Base-by-base conservation (phyloP, 805 yeast species). In the Lipomyces chichibuensis region DNA sequence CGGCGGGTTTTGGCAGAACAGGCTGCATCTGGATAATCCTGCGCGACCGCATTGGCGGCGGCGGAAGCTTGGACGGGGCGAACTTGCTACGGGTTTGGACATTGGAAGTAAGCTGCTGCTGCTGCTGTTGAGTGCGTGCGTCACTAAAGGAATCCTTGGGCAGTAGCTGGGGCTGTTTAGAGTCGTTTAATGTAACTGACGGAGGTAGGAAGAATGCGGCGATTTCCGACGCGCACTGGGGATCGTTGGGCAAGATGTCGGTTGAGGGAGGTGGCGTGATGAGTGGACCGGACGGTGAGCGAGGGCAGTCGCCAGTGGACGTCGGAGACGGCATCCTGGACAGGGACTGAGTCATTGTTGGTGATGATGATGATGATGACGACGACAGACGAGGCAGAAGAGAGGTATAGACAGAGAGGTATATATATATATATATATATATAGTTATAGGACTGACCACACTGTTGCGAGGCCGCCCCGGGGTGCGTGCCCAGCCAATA, bases 231-330 rank as follows among this genome's bases (percentile, higher is more conserved):
- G 52, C 46, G 20, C 33, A 32, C 14, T 43, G 66, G 7, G 67
- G 71, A 59, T 69, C 70, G 25, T 62, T 59, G 8, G 71, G 71
- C 14, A 54, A 53, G 55, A 69, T 69, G 58, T 69, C 70, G 2
- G 69, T 29, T n/a, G 71, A 69, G 13, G 67, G 71, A 49, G 71
- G 71, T 27, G 71, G 71, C 17, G 71, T 69, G 61, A 69, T 69
- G 56, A 66, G 32, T 2, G 66, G 56, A 25, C 54, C 37, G 3
- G 58, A 32, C 25, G 63, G 51, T 9, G 62, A 32, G 20, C 57
- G 57, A 14, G 46, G 49, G 14, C 49, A 13, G 13, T 35, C 23
- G 23, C 13, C 23, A 35, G 46, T 27, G 14, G 39, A 56, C n/a
- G 53, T 29, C 53, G 56, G 43, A 51, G 33, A 13, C 2, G 33